Percentiles rank a stretch among this genome's conserved stretches.
Evolutionary conservation across 148 eudicot genomes (phyloP).

Genomic region (Fallopia convolvulus): DNA sequence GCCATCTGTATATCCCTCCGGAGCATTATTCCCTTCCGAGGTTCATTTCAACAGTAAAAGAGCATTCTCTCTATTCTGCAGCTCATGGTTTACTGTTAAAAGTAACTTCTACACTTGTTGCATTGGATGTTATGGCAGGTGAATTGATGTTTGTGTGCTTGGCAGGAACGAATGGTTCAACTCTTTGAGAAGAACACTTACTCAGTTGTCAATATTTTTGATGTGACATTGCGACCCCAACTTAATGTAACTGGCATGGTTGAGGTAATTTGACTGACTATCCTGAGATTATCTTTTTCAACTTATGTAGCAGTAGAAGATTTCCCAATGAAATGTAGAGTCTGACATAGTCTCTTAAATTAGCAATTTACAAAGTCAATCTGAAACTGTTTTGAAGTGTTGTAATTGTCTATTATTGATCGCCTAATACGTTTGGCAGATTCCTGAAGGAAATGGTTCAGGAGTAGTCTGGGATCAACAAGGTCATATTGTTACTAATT

Average conservation of each 20-base stretch:
- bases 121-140: constrained; percentile 39
- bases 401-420: not conserved
- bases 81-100: not conserved
- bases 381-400: constrained; percentile 3
- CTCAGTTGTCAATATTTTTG: constrained; percentile 96
- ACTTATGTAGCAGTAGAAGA: not conserved
- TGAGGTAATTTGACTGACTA: constrained; percentile 51
- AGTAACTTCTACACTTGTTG: constrained; percentile 22
- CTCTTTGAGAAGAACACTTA: constrained; percentile 95
- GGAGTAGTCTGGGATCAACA: constrained; percentile 87
- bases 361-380: not conserved
- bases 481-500: constrained; percentile 94
- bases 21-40: constrained; percentile 81
- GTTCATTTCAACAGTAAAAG: constrained; percentile 26
- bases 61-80: constrained; percentile 5
- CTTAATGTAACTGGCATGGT: constrained; percentile 77
- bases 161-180: constrained; percentile 84
- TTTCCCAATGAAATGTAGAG: not conserved
- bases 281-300: not conserved
- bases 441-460: constrained; percentile 99
- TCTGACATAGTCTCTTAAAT: not conserved
- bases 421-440: constrained; percentile 26
- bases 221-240: constrained; percentile 92
- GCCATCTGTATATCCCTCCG: constrained; percentile 61
- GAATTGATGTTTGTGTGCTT: constrained; percentile 51